Evolutionary conservation across 306 rosid species (phyloP).

Genomic region (Cucurbita moschata): DNA sequence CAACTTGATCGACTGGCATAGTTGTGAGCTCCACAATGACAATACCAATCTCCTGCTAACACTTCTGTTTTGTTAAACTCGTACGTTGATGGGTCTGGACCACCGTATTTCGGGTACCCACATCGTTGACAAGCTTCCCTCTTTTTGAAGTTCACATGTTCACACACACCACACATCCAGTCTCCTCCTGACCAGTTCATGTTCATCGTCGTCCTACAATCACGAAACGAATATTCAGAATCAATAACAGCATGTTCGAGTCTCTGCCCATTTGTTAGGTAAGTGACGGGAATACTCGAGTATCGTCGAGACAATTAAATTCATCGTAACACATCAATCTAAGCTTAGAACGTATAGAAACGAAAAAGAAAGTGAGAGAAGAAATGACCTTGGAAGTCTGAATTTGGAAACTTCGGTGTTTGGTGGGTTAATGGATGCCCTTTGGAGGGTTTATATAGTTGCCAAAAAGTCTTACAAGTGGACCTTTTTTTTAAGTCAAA

Average conservation of each 20-base stretch:
- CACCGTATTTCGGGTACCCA: slow-evolving; percentile 53
- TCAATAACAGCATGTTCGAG: background rate
- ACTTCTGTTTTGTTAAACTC: slow-evolving; percentile 22
- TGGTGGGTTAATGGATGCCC: background rate
- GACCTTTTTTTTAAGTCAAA: background rate
- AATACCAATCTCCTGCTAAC: slow-evolving; percentile 70
- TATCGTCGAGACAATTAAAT: no score
- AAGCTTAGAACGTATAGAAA: background rate
- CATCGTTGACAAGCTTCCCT: slow-evolving; percentile 56
- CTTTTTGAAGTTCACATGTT: slow-evolving; percentile 56
- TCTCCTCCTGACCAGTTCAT: slow-evolving; percentile 74
- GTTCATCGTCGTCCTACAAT: background rate
- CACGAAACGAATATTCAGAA: background rate
- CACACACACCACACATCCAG: slow-evolving; percentile 64
- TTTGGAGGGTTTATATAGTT: background rate
- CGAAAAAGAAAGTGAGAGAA: background rate
- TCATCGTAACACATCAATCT: no score
- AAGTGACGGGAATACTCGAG: no score
- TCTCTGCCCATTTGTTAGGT: no score
- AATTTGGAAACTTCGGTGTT: background rate
- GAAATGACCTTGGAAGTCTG: background rate
- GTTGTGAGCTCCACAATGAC: slow-evolving; percentile 62
- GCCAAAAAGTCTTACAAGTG: background rate
- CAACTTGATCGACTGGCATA: slow-evolving; percentile 18
- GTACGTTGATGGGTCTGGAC: slow-evolving; percentile 39